Evolutionary conservation across 2,329 filamentous ascomycete genomes (phyloP), one percentile per base, ranked within the genome.

Genomic region (Bisporella sp.): DNA sequence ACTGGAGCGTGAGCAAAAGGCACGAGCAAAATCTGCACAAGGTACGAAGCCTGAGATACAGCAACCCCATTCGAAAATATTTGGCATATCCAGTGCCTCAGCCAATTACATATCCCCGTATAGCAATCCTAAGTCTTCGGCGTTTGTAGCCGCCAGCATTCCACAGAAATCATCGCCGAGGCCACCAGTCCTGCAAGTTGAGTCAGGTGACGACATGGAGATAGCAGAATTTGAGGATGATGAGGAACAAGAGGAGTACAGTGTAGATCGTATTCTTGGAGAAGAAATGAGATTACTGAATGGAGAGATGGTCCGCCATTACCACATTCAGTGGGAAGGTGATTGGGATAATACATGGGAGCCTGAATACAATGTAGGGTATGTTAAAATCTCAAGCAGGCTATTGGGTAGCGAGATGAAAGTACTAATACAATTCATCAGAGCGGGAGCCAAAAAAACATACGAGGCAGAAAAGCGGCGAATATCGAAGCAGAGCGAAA

Each of bases 281-380:
- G 53, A 62, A 29, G 45, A 52, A 32, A 47, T 47, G 29, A 47
- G 41, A 28, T 31, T 32, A 3, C 46, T 48, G 9, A 42, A 56
- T 31, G 56, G 55, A 9, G 54, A 51, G 13, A 42, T 30, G 12
- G 41, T 51, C 5, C 21, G 48, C 3, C 55, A 51, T 33, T 66
- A 63, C 35, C 41, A 57, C 2, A 58, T 65, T 13, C 55, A 59
- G 39, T 65, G 64, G 64, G 55, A 54, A 6, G 62, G 61, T 1
- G 42, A 59, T 37, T 57, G 48, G 37, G 35, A 47, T 5, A 41
- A 59, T 32, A 54, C 59, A 1, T 64, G 62, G 63, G 60, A 66
- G 33, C 59, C 59, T 6, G 58, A 50, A 5, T 46, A 52, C 6
- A 57, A 60, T 47, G 51, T 66, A 6, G 51, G 50, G 35, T 37